Evolutionary conservation across 371 early-diverging fungal genomes (phyloP), one percentile per base, ranked within the genome.

Genomic region (Saksenaea oblongispora): DNA sequence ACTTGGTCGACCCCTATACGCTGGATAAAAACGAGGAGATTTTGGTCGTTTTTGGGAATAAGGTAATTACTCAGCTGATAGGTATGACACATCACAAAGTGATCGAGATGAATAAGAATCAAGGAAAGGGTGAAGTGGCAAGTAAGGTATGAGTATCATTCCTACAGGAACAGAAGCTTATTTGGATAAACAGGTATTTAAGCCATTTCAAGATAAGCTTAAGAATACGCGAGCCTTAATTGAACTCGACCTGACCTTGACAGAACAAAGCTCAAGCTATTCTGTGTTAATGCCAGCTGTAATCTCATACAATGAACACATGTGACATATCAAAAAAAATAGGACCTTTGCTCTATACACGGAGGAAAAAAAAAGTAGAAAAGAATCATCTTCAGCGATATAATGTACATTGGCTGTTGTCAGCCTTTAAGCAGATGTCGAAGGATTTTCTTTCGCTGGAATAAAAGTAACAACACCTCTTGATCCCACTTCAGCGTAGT

Each of bases 401-500:
- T 41, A 41, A 41, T 41, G 42, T 41, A 41, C 42, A 41, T 15
- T 31, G 18, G 18, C 14, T 41, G 14, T 41, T 14, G 14, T 17
- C 11, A 41, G 42, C 42, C 42, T 5, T 55, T 55, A 55, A 17
- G 18, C 31, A 13, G 56, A 27, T 28, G 28, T 7, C 3, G 56
- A 55, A n/a, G n/a, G n/a, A n/a, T 5, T 41, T 60, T 70, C 34
- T 57, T 61, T 64, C 51, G 54, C 63, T 24, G 72, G 61, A 54
- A 62, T 57, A 61, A 82, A 78, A 31, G 67, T 61, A 31, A 79
- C 75, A 11, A 47, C 44, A 34, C 76, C 79, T 26, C 69, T 65
- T 17, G 72, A 55, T 18, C 73, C 77, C 24, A 82, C 69, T 63
- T 72, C 65, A 36, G 79, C 82, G 61, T 79, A 79, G 39, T 67